Evolutionary conservation across 2,329 filamentous ascomycete genomes (phyloP).

Genomic region (Ceratocystis lukuohia): DNA sequence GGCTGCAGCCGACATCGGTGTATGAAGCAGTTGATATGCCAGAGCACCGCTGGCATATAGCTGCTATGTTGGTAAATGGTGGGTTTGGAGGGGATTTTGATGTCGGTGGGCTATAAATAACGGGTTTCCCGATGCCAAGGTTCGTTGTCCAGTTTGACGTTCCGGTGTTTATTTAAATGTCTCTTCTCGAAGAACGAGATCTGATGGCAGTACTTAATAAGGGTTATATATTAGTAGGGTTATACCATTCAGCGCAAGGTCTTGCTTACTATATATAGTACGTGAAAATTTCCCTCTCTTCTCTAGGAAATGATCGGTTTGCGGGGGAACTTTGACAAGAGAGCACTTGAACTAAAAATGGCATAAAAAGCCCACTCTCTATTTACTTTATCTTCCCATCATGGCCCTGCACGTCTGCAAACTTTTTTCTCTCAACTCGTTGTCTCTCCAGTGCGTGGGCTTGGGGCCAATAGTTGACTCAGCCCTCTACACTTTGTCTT

Average conservation of each 20-base stretch:
- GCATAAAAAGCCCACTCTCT: not conserved
- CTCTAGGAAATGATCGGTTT: not conserved
- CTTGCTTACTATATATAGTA: not conserved
- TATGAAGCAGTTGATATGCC: conserved; percentile 44
- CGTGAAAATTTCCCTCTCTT: not conserved
- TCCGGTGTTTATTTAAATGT: not conserved
- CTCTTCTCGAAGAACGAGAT: too few relatives aligned
- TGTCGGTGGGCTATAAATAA: conserved; percentile 29
- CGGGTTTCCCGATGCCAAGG: not conserved
- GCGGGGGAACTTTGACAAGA: not conserved
- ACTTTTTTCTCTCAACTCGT: not conserved
- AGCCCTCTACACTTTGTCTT: not conserved
- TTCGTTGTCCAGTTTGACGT: not conserved
- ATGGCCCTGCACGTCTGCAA: not conserved
- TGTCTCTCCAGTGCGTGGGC: conserved; percentile 6
- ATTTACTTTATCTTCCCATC: not conserved
- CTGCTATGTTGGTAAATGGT: conserved; percentile 51
- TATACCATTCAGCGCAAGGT: not conserved
- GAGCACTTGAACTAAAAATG: not conserved
- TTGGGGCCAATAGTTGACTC: not conserved
- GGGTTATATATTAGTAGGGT: not conserved
- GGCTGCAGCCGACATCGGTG: conserved; percentile 36
- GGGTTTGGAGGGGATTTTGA: conserved; percentile 50
- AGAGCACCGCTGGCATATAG: conserved; percentile 47
- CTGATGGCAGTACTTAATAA: not conserved